phyloP scores from a whole-genome alignment of 2,329 filamentous ascomycete genomes.

The Nigrograna mackinnonii region DNA sequence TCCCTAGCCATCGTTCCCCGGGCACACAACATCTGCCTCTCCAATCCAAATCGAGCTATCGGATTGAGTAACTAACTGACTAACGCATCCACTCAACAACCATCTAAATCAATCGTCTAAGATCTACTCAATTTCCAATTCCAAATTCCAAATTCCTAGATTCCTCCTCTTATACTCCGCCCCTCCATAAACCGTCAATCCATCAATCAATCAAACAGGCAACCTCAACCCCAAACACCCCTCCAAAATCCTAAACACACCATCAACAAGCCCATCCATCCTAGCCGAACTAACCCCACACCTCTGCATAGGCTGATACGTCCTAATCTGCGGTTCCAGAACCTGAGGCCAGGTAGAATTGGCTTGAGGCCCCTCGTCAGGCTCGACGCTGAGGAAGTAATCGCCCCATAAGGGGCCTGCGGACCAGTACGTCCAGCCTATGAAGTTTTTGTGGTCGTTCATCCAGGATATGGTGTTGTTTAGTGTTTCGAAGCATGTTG shows the following conservation, averaged over 20 bases:
- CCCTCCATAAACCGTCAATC: no score
- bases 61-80: no score
- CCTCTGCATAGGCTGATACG: conserved; percentile 22
- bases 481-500: conserved; percentile 47
- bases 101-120: no score
- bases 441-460: conserved; percentile 50
- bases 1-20: no score
- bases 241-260: conserved; percentile 10
- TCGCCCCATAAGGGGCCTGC: conserved; percentile 55
- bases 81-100: no score
- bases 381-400: conserved; percentile 25
- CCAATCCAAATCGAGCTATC: no score
- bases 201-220: no score
- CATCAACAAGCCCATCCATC: conserved; percentile 5
- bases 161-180: no score
- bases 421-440: conserved; percentile 57
- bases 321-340: conserved; percentile 19
- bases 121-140: no score
- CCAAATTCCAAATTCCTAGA: no score
- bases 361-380: conserved; percentile 13
- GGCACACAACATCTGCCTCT: no score
- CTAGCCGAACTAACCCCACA: conserved; percentile 20
- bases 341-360: conserved; percentile 22
- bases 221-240: conserved; percentile 19
- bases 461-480: conserved; percentile 44